A percentile compares a stretch with the other conserved stretches of the same genome.
These are phyloP conservation scores for Pythium coloratum DNA, from an alignment of 352 stramenopile genomes.

Conservation along the genomic window DNA sequence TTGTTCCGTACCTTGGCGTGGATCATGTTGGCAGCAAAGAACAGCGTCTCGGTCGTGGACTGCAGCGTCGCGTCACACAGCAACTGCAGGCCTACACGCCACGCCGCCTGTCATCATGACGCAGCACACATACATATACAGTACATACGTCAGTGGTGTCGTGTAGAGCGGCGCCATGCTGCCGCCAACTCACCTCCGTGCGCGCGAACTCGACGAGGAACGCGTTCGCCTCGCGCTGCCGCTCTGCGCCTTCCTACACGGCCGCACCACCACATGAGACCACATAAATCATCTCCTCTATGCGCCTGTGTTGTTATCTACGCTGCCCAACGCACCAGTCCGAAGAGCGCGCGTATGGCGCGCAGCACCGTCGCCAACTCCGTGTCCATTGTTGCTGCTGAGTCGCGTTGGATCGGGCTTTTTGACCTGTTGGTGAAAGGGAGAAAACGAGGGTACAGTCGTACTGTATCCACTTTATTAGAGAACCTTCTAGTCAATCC, in stretches of 20 bases:
- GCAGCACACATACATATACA: not conserved
- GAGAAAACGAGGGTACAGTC: slow-evolving; percentile 1
- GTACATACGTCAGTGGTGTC: slow-evolving; percentile 3
- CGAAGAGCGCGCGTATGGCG: slow-evolving; percentile 63
- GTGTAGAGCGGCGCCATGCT: not conserved
- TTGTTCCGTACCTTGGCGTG: slow-evolving; percentile 49
- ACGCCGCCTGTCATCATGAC: slow-evolving; percentile 32
- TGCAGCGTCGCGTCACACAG: slow-evolving; percentile 52
- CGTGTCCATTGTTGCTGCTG: slow-evolving; percentile 4
- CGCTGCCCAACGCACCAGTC: slow-evolving; percentile 38
- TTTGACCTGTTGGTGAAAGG: slow-evolving; percentile 7
- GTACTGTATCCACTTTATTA: slow-evolving; percentile 3
- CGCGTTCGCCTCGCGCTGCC: slow-evolving; percentile 69
- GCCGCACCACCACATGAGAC: not conserved
- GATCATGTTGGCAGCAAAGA: slow-evolving; percentile 77
- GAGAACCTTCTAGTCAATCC: not conserved
- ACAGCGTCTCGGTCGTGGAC: slow-evolving; percentile 46
- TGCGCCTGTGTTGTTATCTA: not conserved
- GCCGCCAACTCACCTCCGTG: slow-evolving; percentile 33
- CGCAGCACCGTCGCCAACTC: slow-evolving; percentile 47
- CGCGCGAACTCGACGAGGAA: slow-evolving; percentile 59
- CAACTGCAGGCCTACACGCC: slow-evolving; percentile 49
- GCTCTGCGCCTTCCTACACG: slow-evolving; percentile 51
- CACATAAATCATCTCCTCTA: not conserved
- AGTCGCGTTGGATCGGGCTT: slow-evolving; percentile 6